Percentiles rank a stretch among this genome's conserved stretches.
These are phyloP conservation scores for Leavenworthia alabamica DNA, from an alignment of 345 rosid species.

Conservation along the genomic window DNA sequence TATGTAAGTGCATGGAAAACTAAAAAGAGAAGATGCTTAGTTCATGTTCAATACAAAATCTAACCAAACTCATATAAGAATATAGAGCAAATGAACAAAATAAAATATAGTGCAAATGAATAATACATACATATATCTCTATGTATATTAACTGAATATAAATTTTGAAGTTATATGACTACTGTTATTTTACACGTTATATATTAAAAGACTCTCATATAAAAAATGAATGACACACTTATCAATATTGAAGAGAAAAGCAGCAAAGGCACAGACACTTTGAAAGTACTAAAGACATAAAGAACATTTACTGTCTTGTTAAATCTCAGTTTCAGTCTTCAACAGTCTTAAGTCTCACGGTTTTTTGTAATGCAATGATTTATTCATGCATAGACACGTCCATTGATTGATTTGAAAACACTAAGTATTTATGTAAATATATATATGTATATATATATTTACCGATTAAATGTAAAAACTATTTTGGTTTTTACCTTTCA, in stretches of 20 bases:
- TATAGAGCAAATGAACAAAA: too few species aligned
- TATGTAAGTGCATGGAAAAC: conserved; percentile 5
- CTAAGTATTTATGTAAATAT: too few species aligned
- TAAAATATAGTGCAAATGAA: conserved; percentile 4
- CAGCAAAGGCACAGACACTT: conserved; percentile 49
- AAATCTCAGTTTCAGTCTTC: conserved; percentile 40
- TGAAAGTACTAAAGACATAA: conserved; percentile 52
- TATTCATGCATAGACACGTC: conserved; percentile 30
- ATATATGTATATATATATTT: neutral
- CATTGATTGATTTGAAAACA: conserved; percentile 32
- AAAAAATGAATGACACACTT: conserved; percentile 14
- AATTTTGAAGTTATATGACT: conserved; percentile 11
- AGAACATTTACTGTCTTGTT: conserved; percentile 68
- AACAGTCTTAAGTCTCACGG: conserved; percentile 49
- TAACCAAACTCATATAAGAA: conserved; percentile 11
- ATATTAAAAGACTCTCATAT: conserved; percentile 18
- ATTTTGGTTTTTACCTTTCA: conserved; percentile 16
- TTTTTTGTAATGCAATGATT: conserved; percentile 37
- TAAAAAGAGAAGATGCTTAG: too few species aligned
- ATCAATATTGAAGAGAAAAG: conserved; percentile 24
- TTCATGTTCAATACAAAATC: conserved; percentile 10
- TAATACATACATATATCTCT: neutral
- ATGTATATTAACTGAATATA: neutral
- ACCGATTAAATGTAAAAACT: conserved; percentile 14
- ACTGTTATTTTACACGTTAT: conserved; percentile 34